Evolutionary conservation across 805 yeast species (phyloP), one percentile per base, ranked within the genome.

Genomic region (Candida loeiensis): DNA sequence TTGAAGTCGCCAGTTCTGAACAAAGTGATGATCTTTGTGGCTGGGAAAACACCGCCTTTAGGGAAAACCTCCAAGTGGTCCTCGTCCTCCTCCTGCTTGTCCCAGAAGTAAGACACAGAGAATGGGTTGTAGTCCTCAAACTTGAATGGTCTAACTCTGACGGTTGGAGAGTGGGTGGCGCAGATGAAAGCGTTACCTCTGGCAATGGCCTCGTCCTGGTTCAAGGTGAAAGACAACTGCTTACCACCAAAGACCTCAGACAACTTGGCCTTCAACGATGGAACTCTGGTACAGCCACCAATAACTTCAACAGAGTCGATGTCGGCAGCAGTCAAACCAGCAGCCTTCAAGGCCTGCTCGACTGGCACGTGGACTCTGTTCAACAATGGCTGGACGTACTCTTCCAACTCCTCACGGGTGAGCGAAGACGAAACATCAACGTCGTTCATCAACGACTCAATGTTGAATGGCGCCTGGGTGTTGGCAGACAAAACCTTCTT

Each of bases 201-300:
- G 42, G 99, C 98, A 64, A 91, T 85, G 48, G 99, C 96, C 77
- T 93, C 99, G 64, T 93, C 99, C 74, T 90, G 97, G 79, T 93
- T 93, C 71, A 95, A 80, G 54, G 98, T 95, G 75, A 85, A 85
- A 29, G 96, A 86, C 62, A 93, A 75, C 56, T 47, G 50, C 64
- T 86, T 86, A 29, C 43, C 43, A 29, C 43, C 43, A 63, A 93
- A 88, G 50, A 85, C 74, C 61, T 82, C 85, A 54, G 84, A 54
- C 54, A 93, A 76, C 60, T 78, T 83, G 54, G 82, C 77, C 78
- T 93, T 93, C 63, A 93, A 74, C 41, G 85, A 71, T 63, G 99
- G 99, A 51, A 93, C 95, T 78, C 99, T 89, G 54, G 97, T 86
- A 64, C 95, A 85, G 55, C 99, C 99, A 73, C 99, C 99, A 61